Evolutionary conservation across 257 asterid species (phyloP).

Genomic region (Anisodus acutangulus): DNA sequence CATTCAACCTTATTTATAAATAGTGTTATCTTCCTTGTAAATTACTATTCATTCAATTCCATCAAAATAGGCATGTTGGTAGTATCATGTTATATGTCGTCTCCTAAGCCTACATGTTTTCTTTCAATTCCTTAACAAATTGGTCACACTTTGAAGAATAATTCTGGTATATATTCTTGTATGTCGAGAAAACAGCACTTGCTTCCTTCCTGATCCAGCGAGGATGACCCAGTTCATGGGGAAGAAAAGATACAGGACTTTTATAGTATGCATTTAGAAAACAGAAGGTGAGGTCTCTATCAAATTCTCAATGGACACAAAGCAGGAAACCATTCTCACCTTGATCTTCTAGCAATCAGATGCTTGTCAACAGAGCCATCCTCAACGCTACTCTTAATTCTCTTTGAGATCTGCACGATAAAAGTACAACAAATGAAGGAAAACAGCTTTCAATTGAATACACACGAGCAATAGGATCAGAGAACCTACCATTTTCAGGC

Average conservation of each 20-base stretch:
- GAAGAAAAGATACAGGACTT: not conserved
- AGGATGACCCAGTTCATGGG: not conserved
- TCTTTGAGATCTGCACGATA: conserved; percentile 60
- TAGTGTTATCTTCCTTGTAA: not conserved
- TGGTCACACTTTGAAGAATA: conserved; percentile 4
- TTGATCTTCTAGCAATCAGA: conserved; percentile 74
- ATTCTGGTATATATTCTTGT: conserved; percentile 18
- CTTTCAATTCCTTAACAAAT: not conserved
- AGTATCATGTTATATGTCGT: conserved; percentile 1
- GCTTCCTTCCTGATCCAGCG: conserved; percentile 5
- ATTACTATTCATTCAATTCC: conserved; percentile 5
- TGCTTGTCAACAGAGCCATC: conserved; percentile 50
- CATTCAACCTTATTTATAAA: conserved; percentile 21
- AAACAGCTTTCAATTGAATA: conserved; percentile 12
- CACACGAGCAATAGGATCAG: conserved; percentile 25
- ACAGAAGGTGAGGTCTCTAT: not conserved
- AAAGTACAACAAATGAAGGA: conserved; percentile 31
- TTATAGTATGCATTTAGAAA: not conserved
- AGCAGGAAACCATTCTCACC: conserved; percentile 49
- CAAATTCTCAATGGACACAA: conserved; percentile 26
- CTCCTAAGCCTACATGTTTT: not conserved
- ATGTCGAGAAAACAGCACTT: conserved; percentile 26
- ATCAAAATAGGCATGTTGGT: not conserved
- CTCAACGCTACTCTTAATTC: conserved; percentile 45
- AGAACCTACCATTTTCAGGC: conserved; percentile 67